phyloP scores from a whole-genome alignment of 164 flowering plant genomes.

The Umbellularia californica region DNA sequence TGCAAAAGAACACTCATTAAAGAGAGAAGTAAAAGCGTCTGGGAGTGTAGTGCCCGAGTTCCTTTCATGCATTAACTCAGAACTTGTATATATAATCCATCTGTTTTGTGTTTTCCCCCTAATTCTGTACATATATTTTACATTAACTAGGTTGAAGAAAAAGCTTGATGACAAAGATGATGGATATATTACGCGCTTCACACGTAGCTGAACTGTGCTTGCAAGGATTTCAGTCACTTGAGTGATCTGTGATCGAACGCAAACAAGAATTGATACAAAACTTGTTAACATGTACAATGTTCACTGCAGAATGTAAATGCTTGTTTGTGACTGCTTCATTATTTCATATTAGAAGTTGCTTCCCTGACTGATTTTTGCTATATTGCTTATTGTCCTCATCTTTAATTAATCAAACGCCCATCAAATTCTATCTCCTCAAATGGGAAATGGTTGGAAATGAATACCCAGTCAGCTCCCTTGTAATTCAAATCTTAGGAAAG shows the following conservation, averaged over 20 bases:
- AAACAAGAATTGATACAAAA: not conserved
- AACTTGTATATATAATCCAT: too few species aligned
- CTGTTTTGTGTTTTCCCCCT: not conserved
- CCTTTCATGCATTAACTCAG: not conserved
- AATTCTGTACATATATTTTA: not conserved
- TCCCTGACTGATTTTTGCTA: too few species aligned
- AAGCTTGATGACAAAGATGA: conserved; percentile 17
- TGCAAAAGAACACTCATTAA: not conserved
- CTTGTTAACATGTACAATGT: too few species aligned
- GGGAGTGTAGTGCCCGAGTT: not conserved
- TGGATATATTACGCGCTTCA: conserved; percentile 7
- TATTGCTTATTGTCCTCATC: too few species aligned
- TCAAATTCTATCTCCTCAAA: too few species aligned
- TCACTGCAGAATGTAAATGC: too few species aligned
- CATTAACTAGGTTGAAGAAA: conserved; percentile 9
- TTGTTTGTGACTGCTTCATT: too few species aligned
- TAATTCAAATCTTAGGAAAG: too few species aligned
- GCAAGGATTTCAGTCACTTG: not conserved
- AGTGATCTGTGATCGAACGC: not conserved
- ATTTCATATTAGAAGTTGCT: too few species aligned
- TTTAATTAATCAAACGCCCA: too few species aligned
- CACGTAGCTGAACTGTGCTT: conserved; percentile 5
- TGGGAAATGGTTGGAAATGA: too few species aligned
- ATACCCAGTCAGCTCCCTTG: too few species aligned
- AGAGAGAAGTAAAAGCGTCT: not conserved